A percentile compares a stretch with the other conserved stretches of the same genome.
phyloP scores from a whole-genome alignment of 1,284 basidiomycete species.

The Sutorius eximius region DNA sequence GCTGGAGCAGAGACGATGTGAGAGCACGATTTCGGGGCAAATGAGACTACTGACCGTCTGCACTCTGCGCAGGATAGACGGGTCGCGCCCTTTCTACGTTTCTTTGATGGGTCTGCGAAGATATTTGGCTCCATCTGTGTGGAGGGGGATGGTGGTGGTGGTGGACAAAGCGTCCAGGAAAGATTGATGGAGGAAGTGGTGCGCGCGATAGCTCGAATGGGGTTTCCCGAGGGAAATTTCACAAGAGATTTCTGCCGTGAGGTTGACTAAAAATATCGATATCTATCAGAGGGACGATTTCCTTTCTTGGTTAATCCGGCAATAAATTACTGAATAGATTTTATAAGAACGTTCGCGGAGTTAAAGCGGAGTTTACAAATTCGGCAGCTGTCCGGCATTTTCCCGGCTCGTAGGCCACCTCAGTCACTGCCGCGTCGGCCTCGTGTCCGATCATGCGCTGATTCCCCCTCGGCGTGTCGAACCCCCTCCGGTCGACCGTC shows the following conservation, averaged over 20 bases:
- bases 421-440: conserved; percentile 8
- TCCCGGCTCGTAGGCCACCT: conserved; percentile 4
- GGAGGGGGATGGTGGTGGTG: conserved; percentile 42
- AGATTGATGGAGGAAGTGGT: conserved; percentile 14
- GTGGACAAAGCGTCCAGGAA: conserved; percentile 17
- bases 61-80: conserved; percentile 77
- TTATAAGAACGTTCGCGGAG: conserved; percentile 20
- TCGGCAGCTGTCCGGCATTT: conserved; percentile 13
- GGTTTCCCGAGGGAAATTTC: conserved; percentile 12
- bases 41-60: conserved; percentile 46
- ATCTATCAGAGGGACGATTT: conserved; percentile 13
- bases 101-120: conserved; percentile 50
- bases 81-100: conserved; percentile 72
- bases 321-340: background rate
- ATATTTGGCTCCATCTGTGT: conserved; percentile 34
- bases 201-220: conserved; percentile 23
- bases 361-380: conserved; percentile 23
- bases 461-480: background rate
- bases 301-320: conserved; percentile 25
- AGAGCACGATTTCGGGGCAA: too few species aligned
- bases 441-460: conserved; percentile 17
- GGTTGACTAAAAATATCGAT: conserved; percentile 15
- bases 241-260: conserved; percentile 18
- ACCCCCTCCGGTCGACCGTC: conserved; percentile 5
- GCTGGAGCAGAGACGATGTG: conserved; percentile 34